Base-by-base conservation (phyloP, 2,329 filamentous ascomycete genomes). In the Biscogniauxia marginata region DNA sequence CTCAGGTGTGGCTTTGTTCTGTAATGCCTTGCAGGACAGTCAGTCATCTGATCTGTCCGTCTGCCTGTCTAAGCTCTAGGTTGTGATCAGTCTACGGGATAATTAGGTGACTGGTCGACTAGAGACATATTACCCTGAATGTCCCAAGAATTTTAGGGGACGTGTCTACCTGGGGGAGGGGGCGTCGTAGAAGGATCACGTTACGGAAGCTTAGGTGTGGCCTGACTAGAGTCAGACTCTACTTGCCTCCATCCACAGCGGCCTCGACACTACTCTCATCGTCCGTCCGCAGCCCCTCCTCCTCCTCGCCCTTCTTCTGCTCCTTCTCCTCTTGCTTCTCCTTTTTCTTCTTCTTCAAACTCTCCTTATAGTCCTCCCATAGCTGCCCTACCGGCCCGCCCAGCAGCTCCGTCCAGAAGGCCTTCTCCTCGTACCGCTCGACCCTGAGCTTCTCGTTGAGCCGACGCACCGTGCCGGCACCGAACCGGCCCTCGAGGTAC, bases 401-500 rank as follows among this genome's bases (percentile, higher is more conserved):
- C 64, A 91, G 83, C 22, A 93, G 75, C 61, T 81, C 78, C 4
- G 81, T 75, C 92, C 89, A 89, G 71, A 95, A 84, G 51, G 72
- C 65, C 52, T 84, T 74, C 73, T 89, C 81, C 59, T 87, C 77
- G 72, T 95, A 90, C 74, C 76, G 78, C 44, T 76, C 76, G n/a
- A 74, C 74, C 58, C 85, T 78, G 70, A 96, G 72, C 61, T 80
- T 82, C 67, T 86, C 87, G 67, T 96, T 89, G 50, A 95, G 72
- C 55, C 77, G 79, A 54, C 83, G 76, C 23, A 89, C 79, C 0
- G 83, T 84, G 7, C 83, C 85, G 7, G 71, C 67, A 0, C 85
- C 85, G 63, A 83, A 89, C 49, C 80, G 79, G 34, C 77, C 72
- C 74, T 97, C 93, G 48, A 98, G 75, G 76, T 91, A 96, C 53